phyloP scores from a whole-genome alignment of 2,329 filamentous ascomycete species.

The Ascochyta koolunga region DNA sequence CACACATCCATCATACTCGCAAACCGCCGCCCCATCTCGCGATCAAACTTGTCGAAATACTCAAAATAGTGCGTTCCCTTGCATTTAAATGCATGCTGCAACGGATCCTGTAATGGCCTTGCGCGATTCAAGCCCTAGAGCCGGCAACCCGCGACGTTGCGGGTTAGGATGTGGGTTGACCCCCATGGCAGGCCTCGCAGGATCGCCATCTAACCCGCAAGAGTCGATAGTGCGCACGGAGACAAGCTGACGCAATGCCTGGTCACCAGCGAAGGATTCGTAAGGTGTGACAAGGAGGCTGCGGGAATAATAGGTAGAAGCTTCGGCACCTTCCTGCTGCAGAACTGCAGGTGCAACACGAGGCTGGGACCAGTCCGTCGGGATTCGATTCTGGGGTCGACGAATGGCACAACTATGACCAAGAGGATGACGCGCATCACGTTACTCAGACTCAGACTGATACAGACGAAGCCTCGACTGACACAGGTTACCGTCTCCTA shows the following conservation, averaged over 20 bases:
- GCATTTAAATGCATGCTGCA: conserved; percentile 29
- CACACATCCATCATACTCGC: conserved; percentile 38
- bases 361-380: not conserved
- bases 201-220: not conserved
- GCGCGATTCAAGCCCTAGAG: not conserved
- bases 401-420: conserved; percentile 22
- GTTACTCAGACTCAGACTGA: conserved; percentile 25
- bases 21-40: conserved; percentile 32
- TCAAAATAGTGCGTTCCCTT: conserved; percentile 32
- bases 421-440: conserved; percentile 26
- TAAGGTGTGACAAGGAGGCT: not conserved
- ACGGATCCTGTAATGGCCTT: conserved; percentile 12
- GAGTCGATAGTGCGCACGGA: not conserved
- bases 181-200: not conserved
- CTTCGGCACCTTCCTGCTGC: not conserved
- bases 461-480: conserved; percentile 22
- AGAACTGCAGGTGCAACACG: not conserved
- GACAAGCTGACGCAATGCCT: not conserved
- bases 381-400: conserved; percentile 26
- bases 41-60: conserved; percentile 28
- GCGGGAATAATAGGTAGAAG: not conserved
- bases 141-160: not conserved
- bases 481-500: conserved; percentile 26
- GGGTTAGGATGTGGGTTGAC: not conserved
- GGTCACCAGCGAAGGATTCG: conserved; percentile 9